Base-by-base conservation (phyloP, 768 basidiomycete genomes). In the Basidioascus undulatus region DNA sequence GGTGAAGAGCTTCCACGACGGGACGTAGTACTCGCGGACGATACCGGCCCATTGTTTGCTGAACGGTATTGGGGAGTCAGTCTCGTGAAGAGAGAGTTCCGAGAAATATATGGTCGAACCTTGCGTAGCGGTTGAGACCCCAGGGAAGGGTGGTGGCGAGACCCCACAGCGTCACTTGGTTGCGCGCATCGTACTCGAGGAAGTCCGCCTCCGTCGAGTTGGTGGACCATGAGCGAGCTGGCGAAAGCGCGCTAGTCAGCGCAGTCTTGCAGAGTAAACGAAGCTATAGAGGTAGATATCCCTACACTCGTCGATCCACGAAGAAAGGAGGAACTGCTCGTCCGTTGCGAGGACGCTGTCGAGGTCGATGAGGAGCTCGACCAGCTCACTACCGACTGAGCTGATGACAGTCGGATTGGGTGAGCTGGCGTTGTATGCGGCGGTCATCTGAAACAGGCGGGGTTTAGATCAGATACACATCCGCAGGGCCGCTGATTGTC, bases 111-210 rank as follows among this genome's bases (percentile, higher is more conserved):
- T n/a, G n/a, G n/a, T n/a, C n/a, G n/a, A n/a, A n/a, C n/a, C 61
- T 62, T 18, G 62, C 62, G 36, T 64, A 64, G 44, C 62, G 62
- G 40, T 58, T 56, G 55, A 60, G 61, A 51, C 63, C 49, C 13
- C 62, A n/a, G n/a, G n/a, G n/a, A n/a, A n/a, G n/a, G n/a, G n/a
- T n/a, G n/a, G n/a, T 61, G 15, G 51, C 53, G 3, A 61, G 61
- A 19, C 62, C 62, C 62, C 62, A 63, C 21, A 63, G 58, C 24
- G 61, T 63, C 47, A 63, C 55, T 49, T 64, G 62, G 46, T 62
- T 64, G 18, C 61, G 51, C 15, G 62, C 59, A 35, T 57, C 53
- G 41, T 60, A 61, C 44, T 58, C 60, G 20, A 64, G 53, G 42
- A 58, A 61, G 20, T 47, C 47, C 0, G 53, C 57, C 39, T 61